Evolutionary conservation across 2,329 filamentous ascomycete genomes (phyloP).

Genomic region (Pezicula radicicola): DNA sequence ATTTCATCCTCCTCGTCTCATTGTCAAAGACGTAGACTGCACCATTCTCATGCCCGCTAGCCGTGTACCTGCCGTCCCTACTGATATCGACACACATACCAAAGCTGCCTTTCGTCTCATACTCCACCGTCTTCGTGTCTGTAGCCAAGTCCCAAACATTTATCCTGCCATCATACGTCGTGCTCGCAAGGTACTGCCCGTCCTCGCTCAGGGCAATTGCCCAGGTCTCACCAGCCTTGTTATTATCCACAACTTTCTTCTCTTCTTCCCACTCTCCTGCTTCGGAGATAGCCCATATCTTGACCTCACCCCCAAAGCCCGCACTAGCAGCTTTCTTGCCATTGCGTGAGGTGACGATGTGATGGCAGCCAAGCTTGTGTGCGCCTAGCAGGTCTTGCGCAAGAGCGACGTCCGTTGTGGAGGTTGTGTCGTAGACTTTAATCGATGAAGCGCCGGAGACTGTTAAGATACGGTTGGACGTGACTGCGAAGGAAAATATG

Average conservation of each 20-base stretch:
- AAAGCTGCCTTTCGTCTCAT: constrained; percentile 91
- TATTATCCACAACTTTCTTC: constrained; percentile 47
- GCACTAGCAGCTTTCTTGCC: constrained; percentile 75
- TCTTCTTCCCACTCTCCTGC: constrained; percentile 50
- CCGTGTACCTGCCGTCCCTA: constrained; percentile 78
- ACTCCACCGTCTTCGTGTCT: constrained; percentile 67
- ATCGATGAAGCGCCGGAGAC: constrained; percentile 82
- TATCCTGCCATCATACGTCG: constrained; percentile 82
- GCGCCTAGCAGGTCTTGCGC: constrained; percentile 75
- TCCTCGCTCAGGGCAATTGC: constrained; percentile 81
- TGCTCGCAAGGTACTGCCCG: constrained; percentile 81
- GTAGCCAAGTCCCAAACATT: constrained; percentile 76
- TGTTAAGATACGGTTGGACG: constrained; percentile 71
- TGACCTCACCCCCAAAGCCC: constrained; percentile 86
- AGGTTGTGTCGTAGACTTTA: constrained; percentile 72
- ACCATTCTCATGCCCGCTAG: constrained; percentile 90
- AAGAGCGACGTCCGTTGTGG: constrained; percentile 66
- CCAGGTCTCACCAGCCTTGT: constrained; percentile 75
- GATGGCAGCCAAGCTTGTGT: constrained; percentile 89
- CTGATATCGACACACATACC: constrained; percentile 83
- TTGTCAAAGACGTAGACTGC: constrained; percentile 95
- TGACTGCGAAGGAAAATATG: constrained; percentile 80
- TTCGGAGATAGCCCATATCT: constrained; percentile 71
- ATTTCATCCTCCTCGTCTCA: constrained; percentile 77
- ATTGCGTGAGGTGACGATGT: constrained; percentile 68